A percentile compares a stretch with the other conserved stretches of the same genome.
These are phyloP conservation scores for Nemophila menziesii DNA, from an alignment of 257 asterid species.

Conservation along the genomic window DNA sequence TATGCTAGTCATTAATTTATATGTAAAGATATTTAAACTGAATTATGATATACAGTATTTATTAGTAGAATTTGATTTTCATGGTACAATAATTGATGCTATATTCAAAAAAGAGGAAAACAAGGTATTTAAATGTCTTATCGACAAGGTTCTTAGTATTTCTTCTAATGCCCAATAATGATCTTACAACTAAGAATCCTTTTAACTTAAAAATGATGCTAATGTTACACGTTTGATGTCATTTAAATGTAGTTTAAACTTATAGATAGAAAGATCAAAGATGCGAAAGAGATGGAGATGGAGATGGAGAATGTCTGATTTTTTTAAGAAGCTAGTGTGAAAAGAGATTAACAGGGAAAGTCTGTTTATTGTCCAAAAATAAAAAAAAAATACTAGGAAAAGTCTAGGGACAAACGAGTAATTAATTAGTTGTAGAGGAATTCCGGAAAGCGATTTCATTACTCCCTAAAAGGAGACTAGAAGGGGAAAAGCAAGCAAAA, in stretches of 20 bases:
- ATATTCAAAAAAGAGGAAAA: no score
- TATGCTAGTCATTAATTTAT: no score
- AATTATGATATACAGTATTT: no score
- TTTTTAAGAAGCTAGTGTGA: conserved; percentile 5
- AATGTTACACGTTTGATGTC: neutral
- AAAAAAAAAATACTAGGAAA: no score
- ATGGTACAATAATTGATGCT: no score
- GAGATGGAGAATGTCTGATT: no score
- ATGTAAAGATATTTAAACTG: no score
- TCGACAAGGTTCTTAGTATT: neutral
- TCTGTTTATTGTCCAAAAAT: no score
- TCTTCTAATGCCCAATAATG: neutral
- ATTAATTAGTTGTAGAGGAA: conserved; percentile 14
- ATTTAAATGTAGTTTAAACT: neutral
- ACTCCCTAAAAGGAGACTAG: conserved; percentile 28
- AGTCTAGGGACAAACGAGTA: neutral
- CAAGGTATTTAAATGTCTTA: no score
- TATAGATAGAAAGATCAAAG: neutral
- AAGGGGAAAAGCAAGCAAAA: conserved; percentile 5
- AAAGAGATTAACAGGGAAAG: conserved; percentile 2
- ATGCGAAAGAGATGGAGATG: neutral
- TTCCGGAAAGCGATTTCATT: conserved; percentile 19
- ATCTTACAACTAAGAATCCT: neutral
- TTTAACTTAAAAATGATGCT: neutral
- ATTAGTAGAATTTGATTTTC: no score